Conservation (phyloP, 768 basidiomycete genomes). For the Ramaria sp. region DNA sequence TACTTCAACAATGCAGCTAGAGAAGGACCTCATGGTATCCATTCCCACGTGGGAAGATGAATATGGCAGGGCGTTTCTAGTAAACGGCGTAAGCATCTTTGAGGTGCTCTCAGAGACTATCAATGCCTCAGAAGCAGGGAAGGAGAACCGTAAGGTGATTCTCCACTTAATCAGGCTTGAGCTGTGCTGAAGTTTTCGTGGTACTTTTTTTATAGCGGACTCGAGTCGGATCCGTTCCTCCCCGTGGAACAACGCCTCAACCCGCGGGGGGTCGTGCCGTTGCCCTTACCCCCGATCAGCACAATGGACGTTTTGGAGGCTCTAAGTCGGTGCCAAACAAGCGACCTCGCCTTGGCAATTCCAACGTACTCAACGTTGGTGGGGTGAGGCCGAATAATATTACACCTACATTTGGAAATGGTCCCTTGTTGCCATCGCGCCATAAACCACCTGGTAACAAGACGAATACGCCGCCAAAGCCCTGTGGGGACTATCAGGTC, state of each 20-base stretch:
- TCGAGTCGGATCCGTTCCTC: slow-evolving; percentile 48
- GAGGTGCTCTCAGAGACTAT: slow-evolving; percentile 66
- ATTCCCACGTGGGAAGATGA: slow-evolving; percentile 85
- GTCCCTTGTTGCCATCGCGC: slow-evolving; percentile 7
- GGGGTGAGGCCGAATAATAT: slow-evolving; percentile 24
- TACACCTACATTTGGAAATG: slow-evolving; percentile 13
- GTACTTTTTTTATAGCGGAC: neutral
- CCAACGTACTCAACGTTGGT: slow-evolving; percentile 48
- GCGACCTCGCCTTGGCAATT: slow-evolving; percentile 45
- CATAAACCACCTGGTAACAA: too few relatives aligned
- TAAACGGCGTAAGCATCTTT: slow-evolving; percentile 75
- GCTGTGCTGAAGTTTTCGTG: neutral
- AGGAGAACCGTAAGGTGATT: slow-evolving; percentile 62
- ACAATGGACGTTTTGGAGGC: slow-evolving; percentile 29
- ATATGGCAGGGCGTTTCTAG: slow-evolving; percentile 64
- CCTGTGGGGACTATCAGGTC: neutral
- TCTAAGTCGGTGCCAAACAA: slow-evolving; percentile 49
- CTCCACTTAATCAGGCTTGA: neutral
- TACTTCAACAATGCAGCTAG: slow-evolving; percentile 43
- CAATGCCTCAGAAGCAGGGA: slow-evolving; percentile 46
- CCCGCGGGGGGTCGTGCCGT: slow-evolving; percentile 25
- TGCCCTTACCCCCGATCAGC: slow-evolving; percentile 53
- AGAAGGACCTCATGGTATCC: slow-evolving; percentile 68
- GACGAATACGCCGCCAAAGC: neutral
- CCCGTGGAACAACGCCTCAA: slow-evolving; percentile 50